Evolutionary conservation across 805 yeast species (phyloP).

Genomic region (Saccharomycopsis microspora): DNA sequence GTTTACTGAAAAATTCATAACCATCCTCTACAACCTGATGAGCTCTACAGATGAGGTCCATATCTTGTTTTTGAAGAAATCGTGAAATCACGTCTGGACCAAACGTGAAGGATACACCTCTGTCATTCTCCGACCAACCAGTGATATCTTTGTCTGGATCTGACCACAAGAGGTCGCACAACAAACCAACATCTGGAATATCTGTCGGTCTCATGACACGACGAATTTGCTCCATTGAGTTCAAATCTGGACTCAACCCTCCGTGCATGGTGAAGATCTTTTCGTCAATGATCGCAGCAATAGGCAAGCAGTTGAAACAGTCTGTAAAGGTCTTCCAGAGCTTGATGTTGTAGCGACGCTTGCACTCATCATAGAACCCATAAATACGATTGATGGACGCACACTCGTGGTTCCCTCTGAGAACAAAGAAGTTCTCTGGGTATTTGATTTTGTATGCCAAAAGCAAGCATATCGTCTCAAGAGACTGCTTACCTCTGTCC

Average conservation of each 20-base stretch:
- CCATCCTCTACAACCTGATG: conserved; percentile 99
- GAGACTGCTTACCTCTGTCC: conserved; percentile 95
- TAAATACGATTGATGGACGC: conserved; percentile 96
- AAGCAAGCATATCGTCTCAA: conserved; percentile 89
- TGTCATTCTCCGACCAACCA: conserved; percentile 98
- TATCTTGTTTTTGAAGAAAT: conserved; percentile 91
- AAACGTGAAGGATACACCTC: conserved; percentile 98
- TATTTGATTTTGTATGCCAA: conserved; percentile 95
- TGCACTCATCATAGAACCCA: conserved; percentile 98
- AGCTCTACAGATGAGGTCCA: conserved; percentile 96
- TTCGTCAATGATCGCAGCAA: conserved; percentile 96
- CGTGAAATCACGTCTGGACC: conserved; percentile 99
- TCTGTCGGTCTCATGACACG: conserved; percentile 99
- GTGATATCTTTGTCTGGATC: conserved; percentile 98
- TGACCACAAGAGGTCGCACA: conserved; percentile 95
- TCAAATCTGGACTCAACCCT: conserved; percentile 93
- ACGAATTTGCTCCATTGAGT: conserved; percentile 97
- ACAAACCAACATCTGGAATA: conserved; percentile 93
- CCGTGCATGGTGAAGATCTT: conserved; percentile 99
- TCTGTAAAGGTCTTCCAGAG: conserved; percentile 98
- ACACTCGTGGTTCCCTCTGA: conserved; percentile 98
- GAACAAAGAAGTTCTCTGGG: conserved; percentile 93
- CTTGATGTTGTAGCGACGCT: conserved; percentile 95
- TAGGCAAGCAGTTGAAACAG: conserved; percentile 96
- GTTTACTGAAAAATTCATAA: conserved; percentile 90